phyloP scores from a whole-genome alignment of 2,329 filamentous ascomycete species.

The Purpureocillium lavendulum region DNA sequence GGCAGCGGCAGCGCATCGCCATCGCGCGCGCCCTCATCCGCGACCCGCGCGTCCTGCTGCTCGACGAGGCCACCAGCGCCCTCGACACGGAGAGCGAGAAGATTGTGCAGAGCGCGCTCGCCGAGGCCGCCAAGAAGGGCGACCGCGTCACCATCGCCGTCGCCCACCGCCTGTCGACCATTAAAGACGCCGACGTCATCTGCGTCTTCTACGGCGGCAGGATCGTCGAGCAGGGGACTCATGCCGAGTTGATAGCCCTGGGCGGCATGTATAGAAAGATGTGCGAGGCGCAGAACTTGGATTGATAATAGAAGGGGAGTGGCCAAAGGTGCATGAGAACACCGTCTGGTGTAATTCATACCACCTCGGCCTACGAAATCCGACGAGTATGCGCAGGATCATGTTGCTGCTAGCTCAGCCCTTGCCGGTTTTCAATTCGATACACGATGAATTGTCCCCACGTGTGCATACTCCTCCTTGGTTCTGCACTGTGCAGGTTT shows the following conservation, averaged over 20 bases:
- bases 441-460: no score
- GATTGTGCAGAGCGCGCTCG: slow-evolving; percentile 78
- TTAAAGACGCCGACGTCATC: slow-evolving; percentile 62
- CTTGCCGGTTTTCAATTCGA: no score
- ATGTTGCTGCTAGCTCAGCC: no score
- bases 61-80: slow-evolving; percentile 88
- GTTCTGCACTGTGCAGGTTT: no score
- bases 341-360: no score
- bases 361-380: no score
- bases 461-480: no score
- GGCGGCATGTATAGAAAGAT: slow-evolving; percentile 41
- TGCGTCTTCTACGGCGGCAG: slow-evolving; percentile 50
- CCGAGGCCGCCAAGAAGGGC: slow-evolving; percentile 63
- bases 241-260: slow-evolving; percentile 42
- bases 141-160: slow-evolving; percentile 93
- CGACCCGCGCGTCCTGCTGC: slow-evolving; percentile 83
- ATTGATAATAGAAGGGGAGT: no score
- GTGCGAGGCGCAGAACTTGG: slow-evolving; percentile 8
- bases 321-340: no score
- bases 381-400: no score
- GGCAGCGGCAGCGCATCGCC: slow-evolving; percentile 11
- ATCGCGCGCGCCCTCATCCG: slow-evolving; percentile 46
- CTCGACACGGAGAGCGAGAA: slow-evolving; percentile 94
- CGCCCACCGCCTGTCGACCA: slow-evolving; percentile 82
- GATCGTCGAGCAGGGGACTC: slow-evolving; percentile 49